phyloP scores from a whole-genome alignment of 192 early-diverging fungal species.

The Podila epigama region DNA sequence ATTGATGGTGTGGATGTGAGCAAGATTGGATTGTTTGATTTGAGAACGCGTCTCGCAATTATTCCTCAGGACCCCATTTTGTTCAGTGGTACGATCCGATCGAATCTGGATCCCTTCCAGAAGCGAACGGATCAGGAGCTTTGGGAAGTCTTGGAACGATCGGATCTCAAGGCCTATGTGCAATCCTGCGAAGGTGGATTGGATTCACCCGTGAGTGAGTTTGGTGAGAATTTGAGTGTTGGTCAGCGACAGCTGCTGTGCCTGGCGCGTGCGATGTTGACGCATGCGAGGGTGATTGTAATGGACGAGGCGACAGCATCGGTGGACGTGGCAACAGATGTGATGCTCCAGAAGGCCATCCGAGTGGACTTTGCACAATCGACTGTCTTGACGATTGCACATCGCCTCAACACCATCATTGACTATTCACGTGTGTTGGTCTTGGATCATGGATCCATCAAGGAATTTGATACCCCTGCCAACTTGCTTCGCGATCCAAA shows the following conservation, averaged over 20 bases:
- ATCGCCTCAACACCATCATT: conserved; percentile 61
- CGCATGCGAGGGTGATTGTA: conserved; percentile 60
- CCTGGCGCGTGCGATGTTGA: conserved; percentile 82
- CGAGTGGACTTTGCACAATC: conserved; percentile 59
- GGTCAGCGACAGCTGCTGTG: conserved; percentile 89
- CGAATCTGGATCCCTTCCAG: conserved; percentile 83
- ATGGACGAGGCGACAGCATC: conserved; percentile 62
- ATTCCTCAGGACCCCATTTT: conserved; percentile 83
- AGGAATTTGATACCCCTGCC: conserved; percentile 61
- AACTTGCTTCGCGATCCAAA: conserved; percentile 53
- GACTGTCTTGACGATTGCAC: conserved; percentile 70
- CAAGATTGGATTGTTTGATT: conserved; percentile 76
- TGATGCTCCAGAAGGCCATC: conserved; percentile 67
- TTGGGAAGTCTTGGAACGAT: conserved; percentile 70
- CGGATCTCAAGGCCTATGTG: conserved; percentile 59
- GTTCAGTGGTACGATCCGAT: conserved; percentile 76
- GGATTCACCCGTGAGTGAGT: conserved; percentile 66
- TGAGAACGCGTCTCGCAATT: conserved; percentile 71
- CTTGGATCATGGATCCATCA: conserved; percentile 52
- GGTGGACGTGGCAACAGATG: conserved; percentile 73
- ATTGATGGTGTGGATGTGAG: conserved; percentile 85
- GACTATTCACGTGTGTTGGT: conserved; percentile 53
- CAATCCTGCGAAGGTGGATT: conserved; percentile 51
- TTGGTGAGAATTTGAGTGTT: conserved; percentile 78
- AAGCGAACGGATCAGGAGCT: conserved; percentile 68